Conservation (phyloP, 345 rosid genomes). For the Fremontodendron californicum region DNA sequence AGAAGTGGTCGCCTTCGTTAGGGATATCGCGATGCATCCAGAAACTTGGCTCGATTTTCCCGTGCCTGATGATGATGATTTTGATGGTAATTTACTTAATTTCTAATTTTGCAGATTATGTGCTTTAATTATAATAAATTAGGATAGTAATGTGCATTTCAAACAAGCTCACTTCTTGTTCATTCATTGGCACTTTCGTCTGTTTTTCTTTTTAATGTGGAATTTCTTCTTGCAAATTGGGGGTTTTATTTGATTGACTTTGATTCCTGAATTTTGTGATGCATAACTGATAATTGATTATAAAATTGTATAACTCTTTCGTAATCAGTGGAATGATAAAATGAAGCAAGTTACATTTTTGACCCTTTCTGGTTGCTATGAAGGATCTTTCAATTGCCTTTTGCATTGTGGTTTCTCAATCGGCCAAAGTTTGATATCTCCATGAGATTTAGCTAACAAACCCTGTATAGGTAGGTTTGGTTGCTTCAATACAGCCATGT, state of each 20-base stretch:
- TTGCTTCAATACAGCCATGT: background rate
- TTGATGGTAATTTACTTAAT: slow-evolving; percentile 48
- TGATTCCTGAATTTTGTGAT: background rate
- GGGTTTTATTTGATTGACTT: background rate
- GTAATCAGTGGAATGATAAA: background rate
- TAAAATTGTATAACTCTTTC: background rate
- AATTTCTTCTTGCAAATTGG: background rate
- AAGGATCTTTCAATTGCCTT: background rate
- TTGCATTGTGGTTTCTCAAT: background rate
- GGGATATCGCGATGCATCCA: slow-evolving; percentile 88
- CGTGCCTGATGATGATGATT: slow-evolving; percentile 56
- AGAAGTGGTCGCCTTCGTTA: slow-evolving; percentile 76
- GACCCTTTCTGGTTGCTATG: background rate
- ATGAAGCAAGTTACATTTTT: background rate
- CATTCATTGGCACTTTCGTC: background rate
- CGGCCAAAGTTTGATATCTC: background rate
- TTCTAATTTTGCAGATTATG: background rate
- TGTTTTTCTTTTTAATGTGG: background rate
- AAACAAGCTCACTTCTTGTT: background rate
- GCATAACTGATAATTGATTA: background rate
- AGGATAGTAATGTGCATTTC: background rate
- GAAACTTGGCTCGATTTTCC: slow-evolving; percentile 98
- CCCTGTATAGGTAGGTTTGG: background rate
- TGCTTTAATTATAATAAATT: background rate
- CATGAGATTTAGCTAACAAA: background rate